Conservation (phyloP, 1,139 yeast species). For the Candida dubliniensis region DNA sequence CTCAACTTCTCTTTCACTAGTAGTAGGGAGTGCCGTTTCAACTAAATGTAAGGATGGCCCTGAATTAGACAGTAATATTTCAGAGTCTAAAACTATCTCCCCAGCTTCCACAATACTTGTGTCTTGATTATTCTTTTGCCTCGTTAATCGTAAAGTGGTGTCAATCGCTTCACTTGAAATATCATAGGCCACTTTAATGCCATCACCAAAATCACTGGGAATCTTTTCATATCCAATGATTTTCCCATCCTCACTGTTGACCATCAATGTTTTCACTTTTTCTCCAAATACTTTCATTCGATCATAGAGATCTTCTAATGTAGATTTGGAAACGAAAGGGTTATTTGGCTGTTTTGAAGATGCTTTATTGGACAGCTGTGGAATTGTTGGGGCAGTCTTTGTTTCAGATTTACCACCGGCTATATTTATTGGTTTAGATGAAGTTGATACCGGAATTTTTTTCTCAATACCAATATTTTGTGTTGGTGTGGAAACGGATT, state of each 20-base stretch:
- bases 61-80: too few relatives aligned
- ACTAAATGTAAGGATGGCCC: too few relatives aligned
- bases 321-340: background rate
- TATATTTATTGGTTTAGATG: background rate
- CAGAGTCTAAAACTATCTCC: too few relatives aligned
- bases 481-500: background rate
- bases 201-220: conserved; percentile 1
- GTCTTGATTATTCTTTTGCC: too few relatives aligned
- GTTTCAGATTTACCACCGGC: background rate
- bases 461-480: background rate
- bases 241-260: conserved; percentile 19
- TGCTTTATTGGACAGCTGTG: background rate
- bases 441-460: background rate
- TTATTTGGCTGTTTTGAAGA: background rate
- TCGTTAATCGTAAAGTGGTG: too few relatives aligned
- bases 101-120: too few relatives aligned
- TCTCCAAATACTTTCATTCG: conserved; percentile 2
- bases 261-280: conserved; percentile 4
- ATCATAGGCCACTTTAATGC: background rate
- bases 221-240: background rate
- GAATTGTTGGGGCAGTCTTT: background rate
- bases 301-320: background rate
- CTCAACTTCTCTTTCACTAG: too few relatives aligned
- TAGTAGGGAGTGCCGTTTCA: too few relatives aligned
- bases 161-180: background rate